Evolutionary conservation across 2,329 filamentous ascomycete species (phyloP).

Genomic region (Scedosporium minutisporum): DNA sequence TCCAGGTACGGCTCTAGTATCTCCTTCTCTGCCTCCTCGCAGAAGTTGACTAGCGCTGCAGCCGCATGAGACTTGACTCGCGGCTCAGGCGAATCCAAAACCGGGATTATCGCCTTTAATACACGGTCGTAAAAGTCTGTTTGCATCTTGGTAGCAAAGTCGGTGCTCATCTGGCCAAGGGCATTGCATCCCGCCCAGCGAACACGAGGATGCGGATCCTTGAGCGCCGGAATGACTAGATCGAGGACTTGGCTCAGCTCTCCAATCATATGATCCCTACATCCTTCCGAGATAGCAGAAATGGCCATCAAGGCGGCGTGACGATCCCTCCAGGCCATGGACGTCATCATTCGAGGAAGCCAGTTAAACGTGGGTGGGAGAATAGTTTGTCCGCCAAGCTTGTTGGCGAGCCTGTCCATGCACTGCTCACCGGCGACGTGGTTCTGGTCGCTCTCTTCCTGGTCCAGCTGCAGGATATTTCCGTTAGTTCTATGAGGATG

Average conservation of each 20-base stretch:
- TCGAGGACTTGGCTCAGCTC: conserved; percentile 91
- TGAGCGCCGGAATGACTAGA: conserved; percentile 83
- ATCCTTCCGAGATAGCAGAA: conserved; percentile 95
- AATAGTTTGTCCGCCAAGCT: conserved; percentile 88
- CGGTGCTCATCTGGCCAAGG: conserved; percentile 98
- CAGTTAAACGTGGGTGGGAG: conserved; percentile 90
- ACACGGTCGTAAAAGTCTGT: conserved; percentile 85
- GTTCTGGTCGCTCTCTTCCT: conserved; percentile 93
- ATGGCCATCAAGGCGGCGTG: conserved; percentile 98
- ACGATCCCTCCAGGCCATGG: conserved; percentile 85
- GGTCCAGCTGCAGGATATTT: conserved; percentile 59
- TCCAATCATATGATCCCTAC: conserved; percentile 87
- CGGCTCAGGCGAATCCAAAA: conserved; percentile 79
- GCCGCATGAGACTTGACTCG: conserved; percentile 95
- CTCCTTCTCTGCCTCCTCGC: conserved; percentile 90
- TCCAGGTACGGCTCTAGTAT: conserved; percentile 90
- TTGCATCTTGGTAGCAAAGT: conserved; percentile 97
- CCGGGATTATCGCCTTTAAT: conserved; percentile 83
- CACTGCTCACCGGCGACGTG: conserved; percentile 97
- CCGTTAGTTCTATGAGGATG: neutral
- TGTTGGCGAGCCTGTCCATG: conserved; percentile 96
- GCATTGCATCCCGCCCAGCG: conserved; percentile 97
- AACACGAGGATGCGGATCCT: conserved; percentile 85
- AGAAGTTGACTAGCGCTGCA: conserved; percentile 97
- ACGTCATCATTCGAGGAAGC: conserved; percentile 96